Base-by-base conservation (phyloP, 208 protist species). In the Leishmania arabica region DNA sequence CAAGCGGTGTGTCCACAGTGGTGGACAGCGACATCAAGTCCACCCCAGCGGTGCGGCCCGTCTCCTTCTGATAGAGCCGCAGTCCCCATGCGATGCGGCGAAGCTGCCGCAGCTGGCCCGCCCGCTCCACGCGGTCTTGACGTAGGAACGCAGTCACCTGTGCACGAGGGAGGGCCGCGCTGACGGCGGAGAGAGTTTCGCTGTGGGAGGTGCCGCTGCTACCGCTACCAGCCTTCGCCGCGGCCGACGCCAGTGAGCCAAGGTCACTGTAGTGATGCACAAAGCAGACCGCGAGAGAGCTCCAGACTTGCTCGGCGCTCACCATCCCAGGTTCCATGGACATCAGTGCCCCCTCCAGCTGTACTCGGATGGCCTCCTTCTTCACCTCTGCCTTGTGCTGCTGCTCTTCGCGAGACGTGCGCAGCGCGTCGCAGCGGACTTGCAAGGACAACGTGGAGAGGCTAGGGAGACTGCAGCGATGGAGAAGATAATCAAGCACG, bases 21-120 rank as follows among this genome's bases (percentile, higher is more conserved):
- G 78, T 66, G 31, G 80, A 62, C 4, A 92, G 76, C 9, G 82
- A 65, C 37, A 78, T 56, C 51, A 98, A 73, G 53, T 92, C 95
- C 5, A 76, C 75, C 34, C 92, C 90, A 5, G 80, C 74, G n/a
- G 73, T 88, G 66, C 92, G 86, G 47, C 90, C 91, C 62, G 81
- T 84, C 24, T 86, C 87, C 68, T 90, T 87, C 85, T 97, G 93
- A 78, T 95, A 97, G 37, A 97, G 72, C 1, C 95, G 93, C 49
- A 98, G 92, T 17, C 95, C 95, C 93, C 95, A 98, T 40, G 97
- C 89, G 56, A 98, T 96, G 62, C 93, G 89, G 6, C 91, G 89
- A 24, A 98, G 84, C 83, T 98, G 93, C 72, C 95, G 88, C 75
- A 98, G 79, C 87, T 97, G 93, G 9, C 93, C 81, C 58, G 86